phyloP scores from a whole-genome alignment of 116 monocot genomes.

The Papilionanthe hybrid region DNA sequence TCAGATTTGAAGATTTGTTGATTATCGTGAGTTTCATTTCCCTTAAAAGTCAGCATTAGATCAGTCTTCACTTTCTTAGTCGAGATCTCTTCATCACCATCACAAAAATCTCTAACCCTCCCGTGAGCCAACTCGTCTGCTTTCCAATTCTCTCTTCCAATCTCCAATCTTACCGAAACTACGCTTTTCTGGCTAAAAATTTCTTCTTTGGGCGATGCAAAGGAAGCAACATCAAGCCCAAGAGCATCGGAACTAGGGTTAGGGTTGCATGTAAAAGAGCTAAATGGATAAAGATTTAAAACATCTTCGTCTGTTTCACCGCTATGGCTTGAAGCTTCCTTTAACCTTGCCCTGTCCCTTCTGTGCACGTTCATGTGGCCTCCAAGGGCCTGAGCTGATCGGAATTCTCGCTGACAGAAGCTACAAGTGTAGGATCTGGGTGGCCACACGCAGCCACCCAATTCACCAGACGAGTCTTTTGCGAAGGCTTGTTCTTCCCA shows the following conservation, averaged over 20 bases:
- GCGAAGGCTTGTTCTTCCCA: constrained; percentile 17
- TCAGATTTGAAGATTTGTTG: background rate
- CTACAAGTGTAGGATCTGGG: constrained; percentile 37
- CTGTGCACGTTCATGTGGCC: constrained; percentile 43
- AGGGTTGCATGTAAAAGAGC: background rate
- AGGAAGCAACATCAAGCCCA: background rate
- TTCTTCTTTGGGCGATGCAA: background rate
- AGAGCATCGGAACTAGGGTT: constrained; percentile 6
- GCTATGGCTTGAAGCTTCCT: background rate
- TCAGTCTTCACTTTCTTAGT: constrained; percentile 4
- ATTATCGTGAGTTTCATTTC: no score
- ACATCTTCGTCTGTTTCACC: background rate
- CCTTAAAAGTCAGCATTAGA: background rate
- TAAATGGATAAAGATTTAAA: no score
- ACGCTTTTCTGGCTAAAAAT: background rate
- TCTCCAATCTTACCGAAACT: background rate
- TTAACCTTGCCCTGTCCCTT: constrained; percentile 24
- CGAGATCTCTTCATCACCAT: background rate
- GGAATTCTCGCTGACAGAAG: constrained; percentile 30
- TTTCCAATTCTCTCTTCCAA: background rate
- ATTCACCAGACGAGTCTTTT: constrained; percentile 18
- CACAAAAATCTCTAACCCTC: background rate
- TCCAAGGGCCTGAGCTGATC: constrained; percentile 31
- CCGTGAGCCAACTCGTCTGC: background rate
- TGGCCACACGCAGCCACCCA: constrained; percentile 28